Evolutionary conservation across 2,329 filamentous ascomycete species (phyloP).

Genomic region (Aureobasidium leucospermi): DNA sequence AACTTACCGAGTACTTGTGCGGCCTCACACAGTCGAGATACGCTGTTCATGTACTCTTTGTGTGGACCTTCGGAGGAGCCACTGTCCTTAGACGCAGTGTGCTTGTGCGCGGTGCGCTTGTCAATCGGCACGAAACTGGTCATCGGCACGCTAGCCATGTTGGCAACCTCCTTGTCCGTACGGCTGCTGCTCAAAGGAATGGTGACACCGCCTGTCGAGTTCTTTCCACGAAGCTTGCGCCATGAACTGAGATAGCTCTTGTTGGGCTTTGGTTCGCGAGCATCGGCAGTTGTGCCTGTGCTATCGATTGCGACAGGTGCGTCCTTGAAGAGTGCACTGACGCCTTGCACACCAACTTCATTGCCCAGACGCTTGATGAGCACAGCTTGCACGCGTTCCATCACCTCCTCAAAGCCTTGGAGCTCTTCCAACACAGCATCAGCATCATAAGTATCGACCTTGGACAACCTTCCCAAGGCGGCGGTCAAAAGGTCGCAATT

Average conservation of each 20-base stretch:
- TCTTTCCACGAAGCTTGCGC: conserved; percentile 85
- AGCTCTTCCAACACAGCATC: conserved; percentile 91
- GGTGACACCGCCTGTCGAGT: conserved; percentile 44
- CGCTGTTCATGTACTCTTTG: conserved; percentile 80
- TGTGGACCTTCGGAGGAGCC: conserved; percentile 71
- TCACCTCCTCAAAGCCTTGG: conserved; percentile 74
- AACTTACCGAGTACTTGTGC: conserved; percentile 81
- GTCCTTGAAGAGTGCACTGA: conserved; percentile 68
- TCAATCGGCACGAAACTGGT: conserved; percentile 64
- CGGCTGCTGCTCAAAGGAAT: conserved; percentile 5
- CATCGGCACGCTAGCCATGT: conserved; percentile 50
- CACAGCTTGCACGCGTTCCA: conserved; percentile 75
- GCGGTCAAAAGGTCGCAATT: conserved; percentile 88
- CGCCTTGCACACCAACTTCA: conserved; percentile 78
- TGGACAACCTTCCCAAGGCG: conserved; percentile 61
- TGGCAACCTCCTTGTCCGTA: conserved; percentile 51
- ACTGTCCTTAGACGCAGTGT: conserved; percentile 39
- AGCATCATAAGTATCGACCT: conserved; percentile 82
- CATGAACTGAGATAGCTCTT: conserved; percentile 80
- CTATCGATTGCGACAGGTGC: conserved; percentile 30
- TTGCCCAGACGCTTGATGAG: conserved; percentile 81
- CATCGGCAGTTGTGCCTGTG: conserved; percentile 23
- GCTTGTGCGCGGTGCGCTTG: conserved; percentile 46
- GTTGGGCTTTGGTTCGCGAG: conserved; percentile 41
- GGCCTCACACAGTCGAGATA: conserved; percentile 87